These are phyloP conservation scores for Dendrobium huoshanense DNA, from an alignment of 106 monocot species.

Conservation along the genomic window DNA sequence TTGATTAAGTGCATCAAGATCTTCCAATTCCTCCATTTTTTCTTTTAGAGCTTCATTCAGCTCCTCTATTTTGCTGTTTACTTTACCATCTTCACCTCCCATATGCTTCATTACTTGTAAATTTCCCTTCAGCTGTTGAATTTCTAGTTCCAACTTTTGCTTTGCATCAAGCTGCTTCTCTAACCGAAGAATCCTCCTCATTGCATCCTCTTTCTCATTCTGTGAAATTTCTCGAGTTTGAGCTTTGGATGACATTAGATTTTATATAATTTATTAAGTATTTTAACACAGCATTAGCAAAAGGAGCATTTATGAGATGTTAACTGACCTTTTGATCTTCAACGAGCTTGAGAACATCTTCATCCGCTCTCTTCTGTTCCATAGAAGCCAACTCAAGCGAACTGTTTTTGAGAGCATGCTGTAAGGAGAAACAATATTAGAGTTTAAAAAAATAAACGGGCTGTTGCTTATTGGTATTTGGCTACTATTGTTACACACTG, in stretches of 20 bases:
- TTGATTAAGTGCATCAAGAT: conserved; percentile 48
- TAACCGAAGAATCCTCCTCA: conserved; percentile 44
- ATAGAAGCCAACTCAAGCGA: conserved; percentile 48
- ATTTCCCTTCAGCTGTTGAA: conserved; percentile 56
- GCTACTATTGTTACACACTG: neutral
- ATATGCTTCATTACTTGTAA: conserved; percentile 55
- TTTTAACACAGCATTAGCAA: neutral
- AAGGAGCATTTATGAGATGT: neutral
- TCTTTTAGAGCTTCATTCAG: conserved; percentile 54
- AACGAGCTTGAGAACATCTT: conserved; percentile 50
- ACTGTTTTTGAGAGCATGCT: conserved; percentile 55
- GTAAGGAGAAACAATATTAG: neutral
- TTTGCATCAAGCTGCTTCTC: conserved; percentile 67
- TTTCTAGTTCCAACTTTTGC: conserved; percentile 70
- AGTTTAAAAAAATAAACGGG: neutral
- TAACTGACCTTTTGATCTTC: conserved; percentile 66
- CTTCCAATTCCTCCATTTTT: conserved; percentile 76
- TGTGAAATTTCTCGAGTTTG: conserved; percentile 16
- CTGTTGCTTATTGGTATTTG: neutral
- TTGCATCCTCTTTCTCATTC: conserved; percentile 59
- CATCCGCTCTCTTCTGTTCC: conserved; percentile 58
- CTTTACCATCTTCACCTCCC: conserved; percentile 38
- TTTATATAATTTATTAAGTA: neutral
- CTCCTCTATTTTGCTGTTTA: conserved; percentile 49
- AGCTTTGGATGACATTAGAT: neutral